Base-by-base conservation (phyloP, 768 basidiomycete species). In the Pisolithus tinctorius region DNA sequence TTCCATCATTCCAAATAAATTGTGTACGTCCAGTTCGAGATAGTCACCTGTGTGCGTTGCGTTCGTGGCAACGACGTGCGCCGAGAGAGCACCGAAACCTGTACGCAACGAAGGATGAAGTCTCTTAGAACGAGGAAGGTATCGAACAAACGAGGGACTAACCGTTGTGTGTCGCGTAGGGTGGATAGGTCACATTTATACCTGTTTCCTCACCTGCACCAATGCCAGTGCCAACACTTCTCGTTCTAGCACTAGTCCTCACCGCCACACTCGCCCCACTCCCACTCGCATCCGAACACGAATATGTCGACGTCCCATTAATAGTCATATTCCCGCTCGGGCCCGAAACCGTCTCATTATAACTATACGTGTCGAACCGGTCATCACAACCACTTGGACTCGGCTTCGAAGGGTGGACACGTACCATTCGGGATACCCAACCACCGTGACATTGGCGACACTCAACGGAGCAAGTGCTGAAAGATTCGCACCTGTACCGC, bases 151-250 rank as follows among this genome's bases (percentile, higher is more conserved):
- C 16, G 29, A 42, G 5, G 17, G 39, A 54, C 70, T 55, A 38
- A 81, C 84, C 83, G 53, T 89, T 86, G 66, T 87, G 83, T 49
- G 89, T 83, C 1, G 81, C 71, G 54, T 88, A 88, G 13, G 82
- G 79, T 8, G 84, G 86, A 0, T 53, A 55, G 61, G 80, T 83
- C 29, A 85, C 60, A 58, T 84, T 67, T 4, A 78, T 70, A 8
- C 65, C 74, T 6, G 65, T 58, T 55, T 81, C 68, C 39, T 68
- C 69, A 23, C 74, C 79, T 3, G 78, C 79, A 4, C 79, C 81
- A 40, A 81, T 46, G 1, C 75, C 78, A 31, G 30, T 31, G 30
- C 30, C 30, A 10, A 31, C 30, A 31, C 30, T 6, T 6, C 10
- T 20, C 20, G 20, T 77, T 4, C 54, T 52, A 25, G 77, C 50